These are phyloP conservation scores for Fusarium stilboides DNA, from an alignment of 2,329 filamentous ascomycete species.

Conservation along the genomic window DNA sequence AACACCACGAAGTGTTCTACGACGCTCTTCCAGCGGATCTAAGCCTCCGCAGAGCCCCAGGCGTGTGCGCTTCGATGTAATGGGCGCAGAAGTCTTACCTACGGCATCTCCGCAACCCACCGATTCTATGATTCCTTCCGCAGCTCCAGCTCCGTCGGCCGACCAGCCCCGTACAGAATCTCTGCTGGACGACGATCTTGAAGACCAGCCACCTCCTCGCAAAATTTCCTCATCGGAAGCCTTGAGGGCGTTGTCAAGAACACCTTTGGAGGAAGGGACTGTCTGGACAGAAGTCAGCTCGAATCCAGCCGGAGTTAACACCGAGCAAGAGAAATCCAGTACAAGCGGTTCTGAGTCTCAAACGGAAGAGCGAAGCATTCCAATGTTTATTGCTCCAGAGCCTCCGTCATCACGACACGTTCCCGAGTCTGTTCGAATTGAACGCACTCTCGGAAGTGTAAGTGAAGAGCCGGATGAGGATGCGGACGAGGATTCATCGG, in stretches of 20 bases:
- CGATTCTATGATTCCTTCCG: constrained; percentile 51
- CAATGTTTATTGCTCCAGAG: constrained; percentile 32
- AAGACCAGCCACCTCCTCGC: constrained; percentile 61
- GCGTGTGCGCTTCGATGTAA: constrained; percentile 74
- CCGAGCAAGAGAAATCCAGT: constrained; percentile 38
- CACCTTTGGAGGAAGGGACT: constrained; percentile 65
- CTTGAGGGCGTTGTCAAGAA: constrained; percentile 66
- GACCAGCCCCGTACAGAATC: constrained; percentile 51
- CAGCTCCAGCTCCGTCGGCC: constrained; percentile 45
- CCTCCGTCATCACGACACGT: constrained; percentile 34
- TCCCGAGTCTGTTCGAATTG: constrained; percentile 37
- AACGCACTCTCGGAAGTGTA: constrained; percentile 44
- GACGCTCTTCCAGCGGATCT: constrained; percentile 68
- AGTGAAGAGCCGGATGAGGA: constrained; percentile 50
- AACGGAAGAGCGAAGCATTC: constrained; percentile 12
- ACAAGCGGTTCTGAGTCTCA: constrained; percentile 19
- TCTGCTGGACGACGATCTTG: constrained; percentile 58
- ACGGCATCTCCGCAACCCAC: constrained; percentile 68
- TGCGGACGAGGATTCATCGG: constrained; percentile 54
- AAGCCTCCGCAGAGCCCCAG: constrained; percentile 69
- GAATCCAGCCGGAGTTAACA: constrained; percentile 48
- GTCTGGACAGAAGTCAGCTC: constrained; percentile 67
- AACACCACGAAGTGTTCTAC: constrained; percentile 69
- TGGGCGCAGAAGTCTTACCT: constrained; percentile 72
- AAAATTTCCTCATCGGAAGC: constrained; percentile 71